Evolutionary conservation across 2,329 filamentous ascomycete species (phyloP), one percentile per base, ranked within the genome.

Genomic region (Talaromyces islandicus): DNA sequence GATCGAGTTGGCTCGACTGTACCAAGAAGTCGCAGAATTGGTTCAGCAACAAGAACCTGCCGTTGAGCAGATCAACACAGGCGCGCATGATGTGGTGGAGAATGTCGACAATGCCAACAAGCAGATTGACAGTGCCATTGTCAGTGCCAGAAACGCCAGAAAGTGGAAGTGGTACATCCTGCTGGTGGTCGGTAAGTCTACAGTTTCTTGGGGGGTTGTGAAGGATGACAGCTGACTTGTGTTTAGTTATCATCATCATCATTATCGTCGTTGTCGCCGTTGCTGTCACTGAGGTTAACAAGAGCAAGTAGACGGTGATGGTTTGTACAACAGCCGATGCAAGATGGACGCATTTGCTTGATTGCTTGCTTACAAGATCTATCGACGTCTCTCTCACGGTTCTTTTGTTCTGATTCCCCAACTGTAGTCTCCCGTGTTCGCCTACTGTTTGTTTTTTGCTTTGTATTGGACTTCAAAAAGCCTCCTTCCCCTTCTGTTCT

Each of bases 81-180:
- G 93, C 78, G 91, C 86, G 41, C 90, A 95, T 75, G 89, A 96
- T 70, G 89, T 94, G 43, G 86, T 90, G 54, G 86, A 89, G 60
- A 90, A 97, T 74, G 84, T 97, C 54, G 85, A 88, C 69, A 89
- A 94, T 73, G 93, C 88, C 65, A 97, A 94, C 71, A 83, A 86
- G 64, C 86, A 97, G 75, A 89, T 97, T 62, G 86, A 83, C 43
- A 84, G 84, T n/a, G 92, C 92, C 12, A 89, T 96, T 64, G 82
- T 83, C 63, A 96, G 90, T 67, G 93, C 93, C 9, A 83, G 88
- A 73, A 85, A 86, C 67, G 90, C 89, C 56, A 84, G 90, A 67
- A 90, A 87, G 80, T 96, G 95, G 91, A 97, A 97, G 89, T 97
- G 92, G 92, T 92, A 90, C 73, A 96, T 92, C 81, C 78, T 96